These are phyloP conservation scores for Mycena chlorophos DNA, from an alignment of 768 basidiomycete species.

Conservation along the genomic window DNA sequence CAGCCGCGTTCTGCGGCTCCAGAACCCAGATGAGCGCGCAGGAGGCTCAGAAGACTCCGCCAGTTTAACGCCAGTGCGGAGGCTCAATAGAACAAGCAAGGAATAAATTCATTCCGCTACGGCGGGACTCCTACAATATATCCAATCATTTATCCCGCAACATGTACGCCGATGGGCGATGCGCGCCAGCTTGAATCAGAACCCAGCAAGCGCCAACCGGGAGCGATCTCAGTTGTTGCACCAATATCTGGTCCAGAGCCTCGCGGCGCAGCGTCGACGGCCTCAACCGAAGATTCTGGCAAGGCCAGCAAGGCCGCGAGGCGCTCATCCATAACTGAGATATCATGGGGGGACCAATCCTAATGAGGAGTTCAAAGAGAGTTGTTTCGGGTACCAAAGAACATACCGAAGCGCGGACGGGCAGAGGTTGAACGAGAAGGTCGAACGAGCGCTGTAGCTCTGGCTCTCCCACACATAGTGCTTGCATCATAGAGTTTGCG, in stretches of 20 bases:
- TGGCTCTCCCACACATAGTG: slow-evolving; percentile 39
- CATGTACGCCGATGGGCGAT: slow-evolving; percentile 67
- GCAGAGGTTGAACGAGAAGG: slow-evolving; percentile 23
- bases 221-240: slow-evolving; percentile 20
- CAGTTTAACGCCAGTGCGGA: too few species aligned
- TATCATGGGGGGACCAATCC: slow-evolving; percentile 53
- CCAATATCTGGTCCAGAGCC: not conserved
- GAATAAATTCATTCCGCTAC: not conserved
- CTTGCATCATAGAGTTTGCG: slow-evolving; percentile 38
- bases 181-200: slow-evolving; percentile 53
- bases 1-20: too few species aligned
- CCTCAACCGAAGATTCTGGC: slow-evolving; percentile 9
- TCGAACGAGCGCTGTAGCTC: slow-evolving; percentile 33
- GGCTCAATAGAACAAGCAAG: not conserved
- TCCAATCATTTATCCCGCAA: slow-evolving; percentile 11
- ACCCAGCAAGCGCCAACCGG: slow-evolving; percentile 58
- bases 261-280: not conserved
- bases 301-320: slow-evolving; percentile 37
- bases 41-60: too few species aligned
- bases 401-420: slow-evolving; percentile 12
- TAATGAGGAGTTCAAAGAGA: too few species aligned
- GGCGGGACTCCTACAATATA: not conserved
- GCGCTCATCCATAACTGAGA: slow-evolving; percentile 58
- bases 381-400: too few species aligned
- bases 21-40: too few species aligned